Evolutionary conservation across 441 rosid species (phyloP), one percentile per base, ranked within the genome.

Genomic region (Manihot esculenta): DNA sequence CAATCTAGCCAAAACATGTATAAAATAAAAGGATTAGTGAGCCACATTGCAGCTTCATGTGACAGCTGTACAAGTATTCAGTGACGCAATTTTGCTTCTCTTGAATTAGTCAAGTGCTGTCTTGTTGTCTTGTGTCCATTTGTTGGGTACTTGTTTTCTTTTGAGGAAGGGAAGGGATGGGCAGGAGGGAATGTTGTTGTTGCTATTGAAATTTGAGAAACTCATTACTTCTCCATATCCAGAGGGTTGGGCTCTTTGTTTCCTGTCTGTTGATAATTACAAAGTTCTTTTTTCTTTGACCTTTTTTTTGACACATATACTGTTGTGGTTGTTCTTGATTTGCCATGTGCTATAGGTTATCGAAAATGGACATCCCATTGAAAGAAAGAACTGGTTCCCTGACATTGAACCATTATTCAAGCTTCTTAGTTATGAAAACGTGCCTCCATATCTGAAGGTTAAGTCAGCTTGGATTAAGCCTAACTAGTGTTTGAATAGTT

Each of bases 391-490:
- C 64, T 93, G 98, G 99, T 93, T 95, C 83, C 89, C 92, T 60
- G 94, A 95, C 71, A 87, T 89, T 48, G 98, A 93, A 81, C 96
- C 99, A 70, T 83, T 95, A 72, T 95, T 93, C 85, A 95, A 89
- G 88, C 98, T 95, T 78, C 99, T 95, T 74, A 77, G 99, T 77
- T 93, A 91, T 74, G 99, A 95, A 82, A 91, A 86, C 55, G 97
- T 95, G 74, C 99, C 95, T 58, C 91, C 98, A 70, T 89, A 87
- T 83, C 82, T 95, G 71, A 95, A 95, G 99, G 99, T 90, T 62
- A 62, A 66, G 58, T 50, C 66, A 68, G 62, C 13, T 64, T 78
- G 49, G 55, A 74, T n/a, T 54, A 61, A 62, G 59, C 66, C 64
- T 74, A 68, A 59, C 79, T 63, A 62, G 58, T 41, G 62, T 56